Conservation (phyloP, 768 basidiomycete species). For the Lepiota venenata region DNA sequence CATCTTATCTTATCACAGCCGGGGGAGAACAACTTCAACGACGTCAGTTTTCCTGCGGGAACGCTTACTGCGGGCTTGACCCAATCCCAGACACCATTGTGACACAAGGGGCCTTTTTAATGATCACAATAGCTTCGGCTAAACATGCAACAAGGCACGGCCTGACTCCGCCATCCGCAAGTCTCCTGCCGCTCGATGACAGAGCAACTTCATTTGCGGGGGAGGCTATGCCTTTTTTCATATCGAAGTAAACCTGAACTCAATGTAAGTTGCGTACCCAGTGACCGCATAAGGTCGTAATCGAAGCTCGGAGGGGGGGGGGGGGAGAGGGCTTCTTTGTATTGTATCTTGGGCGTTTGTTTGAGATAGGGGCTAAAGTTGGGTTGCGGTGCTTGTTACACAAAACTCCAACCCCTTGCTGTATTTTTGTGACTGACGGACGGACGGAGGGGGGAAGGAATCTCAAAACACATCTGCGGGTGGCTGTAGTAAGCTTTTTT, state of each 20-base stretch:
- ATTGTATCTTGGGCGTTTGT: no score
- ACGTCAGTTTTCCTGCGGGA: slow-evolving; percentile 3
- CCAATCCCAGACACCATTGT: background rate
- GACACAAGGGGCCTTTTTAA: background rate
- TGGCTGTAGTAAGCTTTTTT: no score
- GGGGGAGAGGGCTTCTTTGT: background rate
- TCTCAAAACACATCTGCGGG: no score
- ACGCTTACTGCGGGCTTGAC: background rate
- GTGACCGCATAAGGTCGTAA: slow-evolving; percentile 9
- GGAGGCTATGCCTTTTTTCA: slow-evolving; percentile 11
- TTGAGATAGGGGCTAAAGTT: no score
- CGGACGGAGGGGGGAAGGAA: no score
- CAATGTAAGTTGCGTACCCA: slow-evolving; percentile 1
- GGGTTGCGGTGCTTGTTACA: no score
- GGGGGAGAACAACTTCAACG: background rate
- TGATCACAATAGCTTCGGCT: background rate
- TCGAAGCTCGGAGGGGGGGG: background rate
- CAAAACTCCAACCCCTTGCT: no score
- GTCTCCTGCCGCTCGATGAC: background rate
- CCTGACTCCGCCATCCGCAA: no score
- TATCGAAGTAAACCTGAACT: slow-evolving; percentile 1
- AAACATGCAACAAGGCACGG: no score
- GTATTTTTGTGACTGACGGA: no score
- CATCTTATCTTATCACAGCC: slow-evolving; percentile 7
- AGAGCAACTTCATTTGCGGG: slow-evolving; percentile 5